Conservation (phyloP, 2,329 filamentous ascomycete genomes). For the Neoscytalidium dimidiatum region DNA sequence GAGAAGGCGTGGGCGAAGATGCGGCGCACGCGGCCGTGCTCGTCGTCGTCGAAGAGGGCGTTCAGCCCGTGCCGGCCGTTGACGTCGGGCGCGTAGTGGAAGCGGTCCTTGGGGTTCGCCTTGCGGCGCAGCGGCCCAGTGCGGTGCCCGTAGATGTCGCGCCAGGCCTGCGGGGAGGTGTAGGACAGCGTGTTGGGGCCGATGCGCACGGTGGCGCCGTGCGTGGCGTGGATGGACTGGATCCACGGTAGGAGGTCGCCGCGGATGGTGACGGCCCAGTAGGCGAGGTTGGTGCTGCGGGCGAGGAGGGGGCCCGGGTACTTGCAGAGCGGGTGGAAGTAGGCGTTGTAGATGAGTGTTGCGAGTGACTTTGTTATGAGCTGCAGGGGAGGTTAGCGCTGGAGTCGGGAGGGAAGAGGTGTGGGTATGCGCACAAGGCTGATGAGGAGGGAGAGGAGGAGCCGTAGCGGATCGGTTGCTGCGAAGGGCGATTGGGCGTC, state of each 20-base stretch:
- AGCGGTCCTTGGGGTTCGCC: slow-evolving; percentile 21
- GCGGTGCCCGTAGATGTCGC: slow-evolving; percentile 22
- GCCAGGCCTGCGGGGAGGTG: slow-evolving; percentile 17
- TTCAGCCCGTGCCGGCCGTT: slow-evolving; percentile 37
- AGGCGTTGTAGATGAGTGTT: slow-evolving; percentile 10
- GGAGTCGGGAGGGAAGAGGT: too few species aligned
- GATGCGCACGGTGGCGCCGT: slow-evolving; percentile 19
- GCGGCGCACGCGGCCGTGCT: slow-evolving; percentile 23
- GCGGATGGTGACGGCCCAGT: neutral
- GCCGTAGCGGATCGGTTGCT: too few species aligned
- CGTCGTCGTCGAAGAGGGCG: slow-evolving; percentile 22
- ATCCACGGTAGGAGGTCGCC: neutral
- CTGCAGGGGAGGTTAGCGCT: neutral
- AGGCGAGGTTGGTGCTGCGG: slow-evolving; percentile 1
- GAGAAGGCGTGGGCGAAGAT: slow-evolving; percentile 33
- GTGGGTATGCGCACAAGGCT: neutral
- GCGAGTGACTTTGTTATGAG: neutral
- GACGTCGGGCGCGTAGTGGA: slow-evolving; percentile 25
- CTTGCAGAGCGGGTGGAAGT: slow-evolving; percentile 16
- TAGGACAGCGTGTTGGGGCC: slow-evolving; percentile 14
- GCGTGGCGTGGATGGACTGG: neutral
- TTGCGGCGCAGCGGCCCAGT: neutral
- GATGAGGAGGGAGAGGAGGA: too few species aligned
- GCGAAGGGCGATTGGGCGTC: too few species aligned
- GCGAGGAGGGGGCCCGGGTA: slow-evolving; percentile 17